Percentiles rank a stretch among this genome's conserved stretches.
phyloP scores from a whole-genome alignment of 768 basidiomycete genomes.

The Suillus hirtellus region DNA sequence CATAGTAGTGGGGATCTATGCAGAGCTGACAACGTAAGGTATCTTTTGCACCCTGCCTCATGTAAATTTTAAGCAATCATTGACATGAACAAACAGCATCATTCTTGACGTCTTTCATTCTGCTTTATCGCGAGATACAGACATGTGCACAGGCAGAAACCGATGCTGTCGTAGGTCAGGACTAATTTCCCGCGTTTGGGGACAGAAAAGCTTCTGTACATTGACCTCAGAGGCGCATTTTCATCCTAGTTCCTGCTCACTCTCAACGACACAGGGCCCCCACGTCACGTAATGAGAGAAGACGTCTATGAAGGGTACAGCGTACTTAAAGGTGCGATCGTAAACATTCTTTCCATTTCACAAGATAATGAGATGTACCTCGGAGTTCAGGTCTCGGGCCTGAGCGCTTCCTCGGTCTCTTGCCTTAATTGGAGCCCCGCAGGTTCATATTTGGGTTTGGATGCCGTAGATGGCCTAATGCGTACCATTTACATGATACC shows the following conservation, averaged over 20 bases:
- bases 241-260: background rate
- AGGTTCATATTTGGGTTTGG: slow-evolving; percentile 22
- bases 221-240: no score
- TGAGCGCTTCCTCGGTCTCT: slow-evolving; percentile 37
- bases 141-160: slow-evolving; percentile 29
- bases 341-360: slow-evolving; percentile 2
- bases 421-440: slow-evolving; percentile 16
- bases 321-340: background rate
- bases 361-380: slow-evolving; percentile 37
- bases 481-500: background rate
- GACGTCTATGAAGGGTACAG: slow-evolving; percentile 13
- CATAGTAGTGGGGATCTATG: slow-evolving; percentile 9
- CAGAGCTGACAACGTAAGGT: slow-evolving; percentile 27
- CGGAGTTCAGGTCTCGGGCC: slow-evolving; percentile 56
- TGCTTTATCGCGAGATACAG: slow-evolving; percentile 28
- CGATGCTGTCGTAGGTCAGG: slow-evolving; percentile 25
- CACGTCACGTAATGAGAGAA: background rate
- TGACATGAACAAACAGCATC: background rate
- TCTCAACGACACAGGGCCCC: background rate
- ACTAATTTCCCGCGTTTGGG: slow-evolving; percentile 22
- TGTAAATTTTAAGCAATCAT: background rate
- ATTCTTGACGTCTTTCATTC: slow-evolving; percentile 12
- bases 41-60: background rate
- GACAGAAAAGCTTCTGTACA: slow-evolving; percentile 29
- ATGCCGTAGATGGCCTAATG: slow-evolving; percentile 20